Base-by-base conservation (phyloP, 2,329 filamentous ascomycete genomes). In the Cercospora sp. region DNA sequence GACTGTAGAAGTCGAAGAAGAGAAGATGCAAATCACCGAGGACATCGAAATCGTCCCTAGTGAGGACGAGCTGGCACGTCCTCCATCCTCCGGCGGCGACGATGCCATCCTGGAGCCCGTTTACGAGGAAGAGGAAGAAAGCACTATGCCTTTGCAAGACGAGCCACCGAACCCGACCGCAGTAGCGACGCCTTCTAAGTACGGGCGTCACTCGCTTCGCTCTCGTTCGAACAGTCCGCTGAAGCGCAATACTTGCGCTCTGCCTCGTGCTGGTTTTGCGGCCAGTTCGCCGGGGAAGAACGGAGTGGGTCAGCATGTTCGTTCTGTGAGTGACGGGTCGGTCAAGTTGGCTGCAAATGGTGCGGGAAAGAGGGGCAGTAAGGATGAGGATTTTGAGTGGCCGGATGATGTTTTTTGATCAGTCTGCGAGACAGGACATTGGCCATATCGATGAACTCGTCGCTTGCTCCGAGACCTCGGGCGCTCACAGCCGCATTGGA, bases 61-160 rank as follows among this genome's bases (percentile, higher is more conserved):
- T 39, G 74, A 77, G 62, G 76, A 78, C 51, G 72, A 72, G 36
- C 63, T 66, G 28, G 65, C 60, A 59, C 63, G 63, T 23, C 30
- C 62, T 26, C 60, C 65, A 12, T 55, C 66, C 23, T 60, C 61
- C 5, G 75, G 77, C 13, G 72, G 72, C 28, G 75, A 76, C 31
- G 69, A 69, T 42, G 53, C 65, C 10, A 63, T 70, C 12, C 74
- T 79, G 23, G 75, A 78, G 62, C 76, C 76, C 4, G 72, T 79
- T 36, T 75, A 74, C 65, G 77, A 79, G 53, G 77, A 78, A 66
- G 75, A 79, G 63, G 75, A 75, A 58, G 75, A 75, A 18, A 69
- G 67, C 23, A 67, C 63, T 12, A 45, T 45, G n/a, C 60, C 73
- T 6, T 64, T 75, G 59, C 74, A 75, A 16, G 69, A 74, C 53